phyloP scores from a whole-genome alignment of 108 stramenopile genomes.

The Stephanodiscus triporus region DNA sequence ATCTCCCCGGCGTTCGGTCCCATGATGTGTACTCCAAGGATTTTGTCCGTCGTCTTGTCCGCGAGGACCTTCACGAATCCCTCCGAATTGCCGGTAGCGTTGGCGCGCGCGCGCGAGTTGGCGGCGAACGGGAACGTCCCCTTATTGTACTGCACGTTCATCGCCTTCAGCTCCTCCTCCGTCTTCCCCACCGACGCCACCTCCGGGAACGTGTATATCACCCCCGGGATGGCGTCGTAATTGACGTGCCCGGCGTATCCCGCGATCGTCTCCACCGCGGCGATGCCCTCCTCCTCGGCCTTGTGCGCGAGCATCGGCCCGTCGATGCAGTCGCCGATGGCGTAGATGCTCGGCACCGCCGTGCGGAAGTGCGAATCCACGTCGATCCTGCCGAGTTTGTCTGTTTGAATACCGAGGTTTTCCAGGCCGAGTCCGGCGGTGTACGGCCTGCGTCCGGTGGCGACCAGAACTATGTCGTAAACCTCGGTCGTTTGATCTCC shows the following conservation, averaged over 20 bases:
- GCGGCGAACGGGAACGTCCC: conserved; percentile 97
- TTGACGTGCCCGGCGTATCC: conserved; percentile 99
- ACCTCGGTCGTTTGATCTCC: conserved; percentile 78
- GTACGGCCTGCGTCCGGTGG: conserved; percentile 99
- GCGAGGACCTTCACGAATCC: conserved; percentile 98
- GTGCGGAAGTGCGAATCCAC: conserved; percentile 98
- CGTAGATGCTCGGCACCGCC: conserved; percentile 92
- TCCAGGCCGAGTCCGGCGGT: conserved; percentile 97
- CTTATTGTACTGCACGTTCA: conserved; percentile 90
- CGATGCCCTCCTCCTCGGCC: conserved; percentile 99
- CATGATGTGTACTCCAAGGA: conserved; percentile 98
- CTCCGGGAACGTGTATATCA: conserved; percentile 99
- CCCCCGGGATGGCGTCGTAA: conserved; percentile 99
- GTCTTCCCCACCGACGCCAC: conserved; percentile 98
- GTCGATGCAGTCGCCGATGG: conserved; percentile 98
- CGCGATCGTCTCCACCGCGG: conserved; percentile 95
- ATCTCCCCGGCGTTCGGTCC: conserved; percentile 99
- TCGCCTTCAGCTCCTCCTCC: conserved; percentile 98
- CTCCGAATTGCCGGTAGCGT: conserved; percentile 92
- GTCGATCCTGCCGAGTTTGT: conserved; percentile 95
- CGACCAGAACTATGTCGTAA: conserved; percentile 96
- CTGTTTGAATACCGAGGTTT: conserved; percentile 92
- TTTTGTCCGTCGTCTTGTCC: conserved; percentile 96
- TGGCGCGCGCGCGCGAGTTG: conserved; percentile 91
- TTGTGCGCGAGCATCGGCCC: conserved; percentile 99